Conservation (phyloP, 345 rosid genomes). For the Syzygium jambos region DNA sequence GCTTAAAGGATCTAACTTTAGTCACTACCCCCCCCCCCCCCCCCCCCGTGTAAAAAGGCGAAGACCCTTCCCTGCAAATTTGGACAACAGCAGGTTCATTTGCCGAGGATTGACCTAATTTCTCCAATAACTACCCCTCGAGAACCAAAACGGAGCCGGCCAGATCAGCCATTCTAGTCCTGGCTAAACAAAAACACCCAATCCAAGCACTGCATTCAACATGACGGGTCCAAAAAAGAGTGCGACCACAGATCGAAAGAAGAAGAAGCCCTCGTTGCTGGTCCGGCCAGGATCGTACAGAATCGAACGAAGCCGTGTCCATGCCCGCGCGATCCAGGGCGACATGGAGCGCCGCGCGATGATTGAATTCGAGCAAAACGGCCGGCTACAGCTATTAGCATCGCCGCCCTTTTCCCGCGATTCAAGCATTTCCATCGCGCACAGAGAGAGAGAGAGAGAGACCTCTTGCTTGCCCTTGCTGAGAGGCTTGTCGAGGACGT, state of each 20-base stretch:
- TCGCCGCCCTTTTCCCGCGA: neutral
- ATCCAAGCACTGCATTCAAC: neutral
- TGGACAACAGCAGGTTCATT: neutral
- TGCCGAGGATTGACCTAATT: neutral
- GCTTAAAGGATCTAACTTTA: neutral
- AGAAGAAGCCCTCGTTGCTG: neutral
- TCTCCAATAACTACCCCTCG: neutral
- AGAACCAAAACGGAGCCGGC: neutral
- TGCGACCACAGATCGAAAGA: neutral
- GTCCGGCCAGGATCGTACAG: neutral
- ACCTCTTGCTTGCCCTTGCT: constrained; percentile 99
- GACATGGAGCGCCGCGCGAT: neutral
- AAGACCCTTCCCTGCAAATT: neutral
- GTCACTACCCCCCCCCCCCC: neutral
- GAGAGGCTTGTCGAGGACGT: constrained; percentile 92
- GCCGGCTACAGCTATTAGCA: neutral
- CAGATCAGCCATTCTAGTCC: neutral
- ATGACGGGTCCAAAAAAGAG: neutral
- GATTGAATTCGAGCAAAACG: too few relatives aligned
- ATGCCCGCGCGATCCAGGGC: neutral
- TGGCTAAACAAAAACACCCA: neutral
- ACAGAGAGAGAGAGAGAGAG: neutral
- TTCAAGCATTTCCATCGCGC: neutral
- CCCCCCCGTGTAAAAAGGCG: neutral
- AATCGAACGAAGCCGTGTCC: neutral